Evolutionary conservation across 805 yeast species (phyloP), one percentile per base, ranked within the genome.

Genomic region (Lipomyces kockii): DNA sequence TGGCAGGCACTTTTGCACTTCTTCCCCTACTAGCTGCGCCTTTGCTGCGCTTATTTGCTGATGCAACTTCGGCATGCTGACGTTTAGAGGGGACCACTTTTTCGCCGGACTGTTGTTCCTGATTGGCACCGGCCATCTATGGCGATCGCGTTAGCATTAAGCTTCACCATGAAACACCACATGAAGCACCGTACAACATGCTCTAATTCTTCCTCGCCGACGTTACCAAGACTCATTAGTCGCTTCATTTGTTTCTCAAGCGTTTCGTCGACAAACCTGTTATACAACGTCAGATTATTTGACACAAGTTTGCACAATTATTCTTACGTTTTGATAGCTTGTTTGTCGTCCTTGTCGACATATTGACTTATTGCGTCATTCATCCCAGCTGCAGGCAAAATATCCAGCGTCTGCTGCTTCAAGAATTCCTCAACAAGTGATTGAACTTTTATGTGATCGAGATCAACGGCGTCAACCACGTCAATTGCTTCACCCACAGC

Each of bases 321-420:
- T n/a, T 83, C 84, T 54, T 25, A 61, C 61, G 70, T 57, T 61
- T 85, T 86, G 61, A 94, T 79, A 0, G 93, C 87, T 46, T 81
- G 80, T 74, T 89, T 90, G 76, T 93, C 97, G 67, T 92, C 97
- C 71, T 90, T 91, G 56, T 89, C 92, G 3, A 95, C 87, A 75
- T 87, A 89, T 64, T 83, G 84, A 62, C 85, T 84, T 1, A 95
- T 85, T 0, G 96, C 94, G 43, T 87, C 86, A 60, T 86, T 86
- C 76, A 93, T 83, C 0, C 95, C 96, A 11, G 81, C 78, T 71
- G 90, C 94, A 0, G 92, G 90, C n/a, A 94, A 77, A 56, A 94
- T 78, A 2, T 87, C 82, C 56, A 94, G 80, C 63, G 87, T 85
- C 63, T 90, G 85, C 54, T 87, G 87, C 51, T 83, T 81, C 65